A percentile compares a stretch with the other conserved stretches of the same genome.
phyloP scores from a whole-genome alignment of 2,329 filamentous ascomycete species.

The Massarina eburnea region DNA sequence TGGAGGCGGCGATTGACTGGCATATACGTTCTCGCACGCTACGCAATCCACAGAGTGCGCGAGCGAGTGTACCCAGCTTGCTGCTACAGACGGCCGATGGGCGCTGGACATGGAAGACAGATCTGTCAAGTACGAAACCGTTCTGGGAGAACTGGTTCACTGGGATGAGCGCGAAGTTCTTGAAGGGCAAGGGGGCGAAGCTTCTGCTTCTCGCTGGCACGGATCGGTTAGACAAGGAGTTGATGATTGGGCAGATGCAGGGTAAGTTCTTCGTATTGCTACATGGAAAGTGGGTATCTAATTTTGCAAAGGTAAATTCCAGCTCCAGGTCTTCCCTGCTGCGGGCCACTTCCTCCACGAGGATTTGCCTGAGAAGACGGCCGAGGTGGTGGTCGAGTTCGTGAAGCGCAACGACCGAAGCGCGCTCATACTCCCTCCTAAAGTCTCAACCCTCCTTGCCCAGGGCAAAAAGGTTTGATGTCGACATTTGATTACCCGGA shows the following conservation, averaged over 20 bases:
- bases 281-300: constrained; percentile 16
- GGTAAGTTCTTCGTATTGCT: constrained; percentile 54
- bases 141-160: constrained; percentile 96
- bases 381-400: constrained; percentile 83
- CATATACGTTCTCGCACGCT: constrained; percentile 87
- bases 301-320: constrained; percentile 74
- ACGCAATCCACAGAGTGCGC: constrained; percentile 78
- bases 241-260: constrained; percentile 98
- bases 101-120: constrained; percentile 80
- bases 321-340: constrained; percentile 89
- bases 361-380: constrained; percentile 88
- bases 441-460: constrained; percentile 63
- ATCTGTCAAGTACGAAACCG: constrained; percentile 77
- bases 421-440: constrained; percentile 82
- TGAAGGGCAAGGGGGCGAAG: constrained; percentile 79
- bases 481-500: neutral
- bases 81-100: constrained; percentile 53
- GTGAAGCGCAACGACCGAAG: constrained; percentile 88
- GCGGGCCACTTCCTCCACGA: constrained; percentile 97
- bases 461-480: constrained; percentile 53
- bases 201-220: constrained; percentile 83
- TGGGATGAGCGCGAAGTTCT: constrained; percentile 84
- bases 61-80: constrained; percentile 82
- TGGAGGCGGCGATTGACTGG: constrained; percentile 87
- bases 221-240: constrained; percentile 83